Evolutionary conservation across 257 asterid genomes (phyloP), one percentile per base, ranked within the genome.

Genomic region (Solanum boliviense): DNA sequence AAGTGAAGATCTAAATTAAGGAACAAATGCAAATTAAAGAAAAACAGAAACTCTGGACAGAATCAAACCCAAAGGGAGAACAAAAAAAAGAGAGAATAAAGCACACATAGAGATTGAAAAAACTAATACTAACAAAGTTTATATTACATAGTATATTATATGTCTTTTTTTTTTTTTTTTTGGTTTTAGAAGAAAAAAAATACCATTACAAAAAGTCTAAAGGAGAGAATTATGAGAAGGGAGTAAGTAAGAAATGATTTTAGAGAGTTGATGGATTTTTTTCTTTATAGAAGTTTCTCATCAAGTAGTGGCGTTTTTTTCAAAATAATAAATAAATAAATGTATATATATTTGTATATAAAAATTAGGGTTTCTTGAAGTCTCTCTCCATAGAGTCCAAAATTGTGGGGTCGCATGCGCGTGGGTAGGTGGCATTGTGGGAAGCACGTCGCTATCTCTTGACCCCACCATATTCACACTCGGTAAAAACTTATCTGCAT

Each of bases 331-430:
- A 10, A n/a, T 1, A 3, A 71, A 71, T 7, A 31, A 32, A 36
- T 71, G 25, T 16, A 21, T 32, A 32, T 32, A 21, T 74, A 16
- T 23, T 52, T 35, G 36, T 79, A 78, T 75, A 32, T 82, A 75
- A 87, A 70, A 88, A 91, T 89, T 91, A 92, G 96, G 95, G 94
- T 91, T 92, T 91, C 16, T 82, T 82, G 39, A 46, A 48, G 86
- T 82, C 70, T 18, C 21, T 48, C 5, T 48, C 44, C 2, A 31
- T 29, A 18, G 27, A 58, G 86, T 44, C 86, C 89, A 86, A 86
- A 46, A 15, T 44, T 44, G 94, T 92, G 93, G 95, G 94, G 92
- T 89, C 86, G 58, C 87, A 90, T 91, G 95, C 93, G 91, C 89
- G 79, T 87, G 87, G 89, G 92, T 88, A 84, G 92, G 94, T 90